phyloP scores from a whole-genome alignment of 139 green algal genomes.

The Tetraselmis chui region DNA sequence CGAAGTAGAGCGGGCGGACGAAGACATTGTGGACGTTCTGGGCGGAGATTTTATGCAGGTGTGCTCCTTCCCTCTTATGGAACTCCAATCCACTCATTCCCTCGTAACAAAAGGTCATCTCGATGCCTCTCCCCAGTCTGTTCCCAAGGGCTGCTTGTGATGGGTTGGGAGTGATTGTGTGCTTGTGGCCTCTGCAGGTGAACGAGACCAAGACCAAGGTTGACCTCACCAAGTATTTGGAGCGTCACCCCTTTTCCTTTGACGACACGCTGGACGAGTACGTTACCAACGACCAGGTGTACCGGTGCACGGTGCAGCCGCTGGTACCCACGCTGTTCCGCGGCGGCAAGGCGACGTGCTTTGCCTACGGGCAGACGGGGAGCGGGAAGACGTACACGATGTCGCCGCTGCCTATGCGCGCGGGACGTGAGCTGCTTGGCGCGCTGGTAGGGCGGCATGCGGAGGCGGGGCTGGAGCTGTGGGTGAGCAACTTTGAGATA shows the following conservation, averaged over 20 bases:
- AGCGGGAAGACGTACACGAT: conserved; percentile 97
- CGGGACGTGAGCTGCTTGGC: conserved; percentile 78
- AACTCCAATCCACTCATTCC: too few species aligned
- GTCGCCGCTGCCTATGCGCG: conserved; percentile 83
- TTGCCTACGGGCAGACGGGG: conserved; percentile 94
- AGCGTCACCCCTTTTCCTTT: conserved; percentile 87
- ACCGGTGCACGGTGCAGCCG: conserved; percentile 77
- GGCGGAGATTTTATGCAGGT: background rate
- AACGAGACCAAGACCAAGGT: conserved; percentile 85
- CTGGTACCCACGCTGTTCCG: conserved; percentile 88
- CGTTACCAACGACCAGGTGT: conserved; percentile 88
- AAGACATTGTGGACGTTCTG: conserved; percentile 79
- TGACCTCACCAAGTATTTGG: conserved; percentile 83
- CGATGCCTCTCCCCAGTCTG: too few species aligned
- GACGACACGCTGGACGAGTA: conserved; percentile 84
- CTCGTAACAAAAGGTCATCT: too few species aligned
- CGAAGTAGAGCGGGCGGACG: conserved; percentile 70
- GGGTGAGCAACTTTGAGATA: conserved; percentile 91
- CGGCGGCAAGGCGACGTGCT: conserved; percentile 83
- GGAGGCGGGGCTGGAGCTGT: conserved; percentile 46
- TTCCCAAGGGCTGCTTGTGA: too few species aligned
- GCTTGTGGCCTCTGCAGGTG: conserved; percentile 65
- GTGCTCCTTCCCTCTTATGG: background rate
- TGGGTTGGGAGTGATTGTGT: too few species aligned
- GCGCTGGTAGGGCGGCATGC: conserved; percentile 43